These are phyloP conservation scores for Hsuehochloa calcarea DNA, from an alignment of 176 grass and related monocot genomes.

Conservation along the genomic window DNA sequence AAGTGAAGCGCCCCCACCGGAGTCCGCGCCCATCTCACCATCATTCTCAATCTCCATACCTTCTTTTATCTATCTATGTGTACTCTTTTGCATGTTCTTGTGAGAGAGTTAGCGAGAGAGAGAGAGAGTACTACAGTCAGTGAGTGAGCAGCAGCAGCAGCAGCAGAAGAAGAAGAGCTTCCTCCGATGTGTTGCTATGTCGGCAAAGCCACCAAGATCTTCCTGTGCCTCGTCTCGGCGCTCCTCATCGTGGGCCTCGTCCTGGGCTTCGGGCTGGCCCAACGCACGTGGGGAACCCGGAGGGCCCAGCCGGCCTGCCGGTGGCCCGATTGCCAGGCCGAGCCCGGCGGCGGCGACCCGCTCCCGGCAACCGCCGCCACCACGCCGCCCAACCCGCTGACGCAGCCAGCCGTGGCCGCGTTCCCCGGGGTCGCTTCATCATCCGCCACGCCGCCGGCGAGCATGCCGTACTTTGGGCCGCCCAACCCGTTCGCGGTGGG, in stretches of 20 bases:
- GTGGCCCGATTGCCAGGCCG: constrained; percentile 48
- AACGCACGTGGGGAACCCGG: constrained; percentile 45
- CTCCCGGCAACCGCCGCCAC: constrained; percentile 48
- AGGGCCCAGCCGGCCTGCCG: constrained; percentile 49
- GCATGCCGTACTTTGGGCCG: constrained; percentile 34
- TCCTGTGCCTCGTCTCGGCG: constrained; percentile 56
- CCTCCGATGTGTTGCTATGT: constrained; percentile 68
- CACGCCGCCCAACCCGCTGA: constrained; percentile 34
- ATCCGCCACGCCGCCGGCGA: background rate
- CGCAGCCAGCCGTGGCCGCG: constrained; percentile 18
- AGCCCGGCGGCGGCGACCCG: constrained; percentile 36
- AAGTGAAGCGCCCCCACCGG: constrained; percentile 4
- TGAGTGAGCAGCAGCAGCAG: background rate
- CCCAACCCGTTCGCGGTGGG: constrained; percentile 33
- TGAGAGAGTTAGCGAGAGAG: constrained; percentile 12
- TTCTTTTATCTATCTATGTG: background rate
- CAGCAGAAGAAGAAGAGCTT: background rate
- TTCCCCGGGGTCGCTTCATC: background rate
- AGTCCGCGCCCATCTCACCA: constrained; percentile 10
- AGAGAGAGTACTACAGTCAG: background rate
- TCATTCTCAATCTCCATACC: background rate
- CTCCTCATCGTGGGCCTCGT: constrained; percentile 56
- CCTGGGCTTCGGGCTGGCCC: constrained; percentile 60
- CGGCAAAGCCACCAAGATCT: constrained; percentile 95
- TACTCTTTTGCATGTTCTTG: background rate